Percentiles rank a stretch among this genome's conserved stretches.
phyloP scores from a whole-genome alignment of 352 stramenopile species.

The Phytophthora citricola region DNA sequence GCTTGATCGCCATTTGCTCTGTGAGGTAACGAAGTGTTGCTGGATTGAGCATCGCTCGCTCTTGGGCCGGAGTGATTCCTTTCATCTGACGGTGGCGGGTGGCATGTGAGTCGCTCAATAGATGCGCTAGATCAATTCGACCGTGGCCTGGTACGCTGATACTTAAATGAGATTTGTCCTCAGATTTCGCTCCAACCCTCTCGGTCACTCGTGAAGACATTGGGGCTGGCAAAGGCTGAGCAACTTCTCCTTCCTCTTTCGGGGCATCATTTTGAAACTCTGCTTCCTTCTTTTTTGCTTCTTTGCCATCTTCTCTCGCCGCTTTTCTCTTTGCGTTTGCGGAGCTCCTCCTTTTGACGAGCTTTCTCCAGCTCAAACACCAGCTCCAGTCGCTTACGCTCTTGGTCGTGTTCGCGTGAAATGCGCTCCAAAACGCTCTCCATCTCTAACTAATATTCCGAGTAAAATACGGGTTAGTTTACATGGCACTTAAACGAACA shows the following conservation, averaged over 20 bases:
- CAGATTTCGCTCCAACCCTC: constrained; percentile 41
- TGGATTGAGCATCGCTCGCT: constrained; percentile 64
- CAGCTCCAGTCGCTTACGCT: constrained; percentile 64
- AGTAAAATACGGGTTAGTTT: background rate
- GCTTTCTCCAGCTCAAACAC: constrained; percentile 75
- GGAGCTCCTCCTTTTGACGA: constrained; percentile 68
- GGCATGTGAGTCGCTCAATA: constrained; percentile 59
- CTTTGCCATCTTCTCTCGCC: constrained; percentile 52
- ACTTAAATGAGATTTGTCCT: constrained; percentile 19
- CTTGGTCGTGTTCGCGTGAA: constrained; percentile 71
- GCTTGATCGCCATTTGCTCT: constrained; percentile 59
- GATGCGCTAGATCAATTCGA: constrained; percentile 52
- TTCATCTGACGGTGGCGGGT: constrained; percentile 49
- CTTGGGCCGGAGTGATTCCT: constrained; percentile 24
- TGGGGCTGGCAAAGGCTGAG: constrained; percentile 22
- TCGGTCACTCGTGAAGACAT: constrained; percentile 21
- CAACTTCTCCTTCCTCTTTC: constrained; percentile 19
- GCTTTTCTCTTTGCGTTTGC: constrained; percentile 75
- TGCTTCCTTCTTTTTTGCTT: constrained; percentile 49
- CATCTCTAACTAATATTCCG: constrained; percentile 53
- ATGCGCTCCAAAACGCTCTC: constrained; percentile 66
- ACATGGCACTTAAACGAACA: background rate
- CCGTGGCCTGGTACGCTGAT: constrained; percentile 57
- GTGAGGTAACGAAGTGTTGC: constrained; percentile 62
- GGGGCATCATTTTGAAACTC: background rate